Base-by-base conservation (phyloP, 2,329 filamentous ascomycete species). In the Gliomastix tumulicola region DNA sequence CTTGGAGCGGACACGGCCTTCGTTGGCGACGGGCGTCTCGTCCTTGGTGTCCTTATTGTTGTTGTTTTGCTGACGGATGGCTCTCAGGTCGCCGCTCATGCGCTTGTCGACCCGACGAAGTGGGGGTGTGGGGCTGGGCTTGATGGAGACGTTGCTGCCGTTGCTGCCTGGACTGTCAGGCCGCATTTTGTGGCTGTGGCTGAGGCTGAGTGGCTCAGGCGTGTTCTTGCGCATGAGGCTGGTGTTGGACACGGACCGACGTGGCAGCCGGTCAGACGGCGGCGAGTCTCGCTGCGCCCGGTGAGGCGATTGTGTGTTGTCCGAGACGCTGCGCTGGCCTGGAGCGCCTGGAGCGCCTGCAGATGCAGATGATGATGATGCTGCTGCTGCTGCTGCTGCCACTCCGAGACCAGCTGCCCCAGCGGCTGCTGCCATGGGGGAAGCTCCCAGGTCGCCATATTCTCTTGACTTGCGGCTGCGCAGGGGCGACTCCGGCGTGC, bases 11-110 rank as follows among this genome's bases (percentile, higher is more conserved):
- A 78, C 81, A 66, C 88, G 88, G 68, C 86, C 84, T 74, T 88
- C 87, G 68, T 90, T 88, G 62, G 82, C 84, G 63, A 88, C 74
- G 52, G 87, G 85, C 57, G 82, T 83, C n/a, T n/a, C n/a, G n/a
- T n/a, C n/a, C n/a, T n/a, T n/a, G n/a, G n/a, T n/a, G n/a, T n/a
- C n/a, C n/a, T n/a, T n/a, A n/a, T n/a, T n/a, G 21, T 20, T 22
- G 47, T 46, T 57, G 52, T 54, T 57, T 56, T 57, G 57, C 51
- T 57, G 56, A 47, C 57, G 56, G 37, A 62, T 50, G 38, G 59
- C 43, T 44, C 58, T 48, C 50, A 94, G 70, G 69, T 94, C 85
- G 60, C 84, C 82, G 71, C 84, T 89, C 59, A 81, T 64, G 55
- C 72, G 73, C 55, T 63, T 71, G 56, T 82, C 79, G 44, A 76